A percentile compares a stretch with the other conserved stretches of the same genome.
Evolutionary conservation across 257 asterid species (phyloP).

Genomic region (Galeopsis tetrahit): DNA sequence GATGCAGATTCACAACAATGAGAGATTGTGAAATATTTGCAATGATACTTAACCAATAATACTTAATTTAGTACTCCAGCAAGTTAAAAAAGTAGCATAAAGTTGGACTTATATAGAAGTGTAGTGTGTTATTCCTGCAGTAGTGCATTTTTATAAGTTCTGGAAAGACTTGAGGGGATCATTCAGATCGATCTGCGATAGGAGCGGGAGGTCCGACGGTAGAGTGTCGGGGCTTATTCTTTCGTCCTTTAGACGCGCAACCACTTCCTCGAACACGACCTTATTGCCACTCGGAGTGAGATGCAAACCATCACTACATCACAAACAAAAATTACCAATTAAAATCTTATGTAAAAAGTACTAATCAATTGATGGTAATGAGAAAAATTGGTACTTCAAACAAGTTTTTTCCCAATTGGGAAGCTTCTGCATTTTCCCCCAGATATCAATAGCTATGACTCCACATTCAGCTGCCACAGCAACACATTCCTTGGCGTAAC

Average conservation of each 20-base stretch:
- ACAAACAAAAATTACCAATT: no score
- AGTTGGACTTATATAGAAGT: neutral
- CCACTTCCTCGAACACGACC: constrained; percentile 64
- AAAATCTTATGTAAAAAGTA: no score
- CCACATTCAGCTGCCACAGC: constrained; percentile 71
- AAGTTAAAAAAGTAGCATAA: no score
- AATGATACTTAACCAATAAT: no score
- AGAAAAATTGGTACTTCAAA: constrained; percentile 48
- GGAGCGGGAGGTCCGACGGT: constrained; percentile 56
- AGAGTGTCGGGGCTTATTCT: constrained; percentile 51
- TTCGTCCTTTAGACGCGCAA: constrained; percentile 45
- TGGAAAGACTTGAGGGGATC: constrained; percentile 68
- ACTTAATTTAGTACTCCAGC: no score
- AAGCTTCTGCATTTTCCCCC: constrained; percentile 82
- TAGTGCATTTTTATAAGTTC: constrained; percentile 23
- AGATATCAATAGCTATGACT: constrained; percentile 59
- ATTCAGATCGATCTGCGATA: constrained; percentile 49
- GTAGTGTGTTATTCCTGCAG: neutral
- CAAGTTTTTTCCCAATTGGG: constrained; percentile 67
- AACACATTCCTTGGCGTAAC: constrained; percentile 71
- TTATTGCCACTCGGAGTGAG: constrained; percentile 55
- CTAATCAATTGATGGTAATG: no score
- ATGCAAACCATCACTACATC: constrained; percentile 82
- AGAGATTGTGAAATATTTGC: no score
- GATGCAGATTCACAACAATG: no score